Base-by-base conservation (phyloP, 768 basidiomycete species). In the Mycena epipterygia region DNA sequence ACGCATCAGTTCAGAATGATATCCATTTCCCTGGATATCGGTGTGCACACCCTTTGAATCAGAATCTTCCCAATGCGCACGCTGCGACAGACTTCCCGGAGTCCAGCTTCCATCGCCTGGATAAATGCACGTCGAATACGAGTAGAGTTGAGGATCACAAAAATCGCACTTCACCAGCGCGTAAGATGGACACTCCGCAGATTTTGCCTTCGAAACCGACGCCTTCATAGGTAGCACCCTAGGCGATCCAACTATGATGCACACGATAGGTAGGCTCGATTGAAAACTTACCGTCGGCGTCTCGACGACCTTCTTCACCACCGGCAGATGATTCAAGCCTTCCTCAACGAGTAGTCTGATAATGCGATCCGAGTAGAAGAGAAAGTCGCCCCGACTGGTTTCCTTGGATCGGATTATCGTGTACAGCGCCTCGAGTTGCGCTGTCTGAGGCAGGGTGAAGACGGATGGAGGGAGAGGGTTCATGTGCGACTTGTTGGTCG, bases 61-160 rank as follows among this genome's bases (percentile, higher is more conserved):
- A 99, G 86, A 76, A 99, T 99, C 85, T 99, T 99, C 55, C 97
- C 97, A 68, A 99, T 97, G 71, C 97, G 88, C 30, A 95, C 94
- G 76, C 91, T 94, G 74, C 97, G 88, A 83, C 97, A 98, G 42
- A 98, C 97, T 80, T 98, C 97, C 48, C 97, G 87, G 70, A 99
- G 84, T 42, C 97, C 98, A 16, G 95, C 95, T 82, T 99, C 97
- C 97, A 99, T 99, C 2, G 97, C 96, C 94, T 96, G 67, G 14
- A 49, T 46, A 46, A 48, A 37, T 53, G 44, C 52, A 59, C 35
- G 66, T 55, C 55, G 64, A 53, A 68, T 68, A 63, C 52, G 48
- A 46, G 53, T 51, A 16, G 23, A 56, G 5, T 39, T 49, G 19
- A 49, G 27, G 14, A 41, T 44, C 30, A 48, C 13, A 52, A 16